These are phyloP conservation scores for Quercus suber DNA, from an alignment of 306 rosid species.

Conservation along the genomic window DNA sequence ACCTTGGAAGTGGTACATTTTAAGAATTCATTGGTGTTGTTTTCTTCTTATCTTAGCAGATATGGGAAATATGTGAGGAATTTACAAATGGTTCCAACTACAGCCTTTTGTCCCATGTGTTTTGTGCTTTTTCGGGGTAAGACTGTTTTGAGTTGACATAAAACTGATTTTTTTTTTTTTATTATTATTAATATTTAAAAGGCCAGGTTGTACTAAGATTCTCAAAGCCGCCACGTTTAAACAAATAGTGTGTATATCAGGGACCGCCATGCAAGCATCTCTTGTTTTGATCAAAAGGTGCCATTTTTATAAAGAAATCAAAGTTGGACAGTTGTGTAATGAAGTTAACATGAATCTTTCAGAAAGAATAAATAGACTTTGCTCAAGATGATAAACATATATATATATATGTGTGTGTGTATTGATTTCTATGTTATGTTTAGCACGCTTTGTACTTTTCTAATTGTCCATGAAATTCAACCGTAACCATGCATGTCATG, in stretches of 20 bases:
- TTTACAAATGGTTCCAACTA: neutral
- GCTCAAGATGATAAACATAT: no score
- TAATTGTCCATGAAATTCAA: no score
- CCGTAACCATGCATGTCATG: no score
- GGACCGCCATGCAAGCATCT: constrained; percentile 14
- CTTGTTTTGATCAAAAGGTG: constrained; percentile 2
- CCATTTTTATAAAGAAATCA: neutral
- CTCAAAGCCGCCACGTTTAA: constrained; percentile 22
- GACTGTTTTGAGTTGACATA: neutral
- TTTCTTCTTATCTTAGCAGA: constrained; percentile 1
- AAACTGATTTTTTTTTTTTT: neutral
- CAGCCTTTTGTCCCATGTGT: constrained; percentile 20
- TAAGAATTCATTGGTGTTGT: neutral
- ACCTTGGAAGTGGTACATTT: constrained; percentile 19
- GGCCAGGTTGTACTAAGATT: constrained; percentile 8
- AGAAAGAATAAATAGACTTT: neutral
- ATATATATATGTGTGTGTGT: no score
- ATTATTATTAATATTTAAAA: neutral
- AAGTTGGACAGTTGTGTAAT: constrained; percentile 1
- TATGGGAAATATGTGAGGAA: neutral
- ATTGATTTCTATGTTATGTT: no score
- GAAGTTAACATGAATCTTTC: neutral
- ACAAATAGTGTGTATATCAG: constrained; percentile 6
- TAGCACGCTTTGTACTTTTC: no score
- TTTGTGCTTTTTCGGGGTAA: neutral